Conservation (phyloP, 148 eudicot genomes). For the Rhododendron vialii region DNA sequence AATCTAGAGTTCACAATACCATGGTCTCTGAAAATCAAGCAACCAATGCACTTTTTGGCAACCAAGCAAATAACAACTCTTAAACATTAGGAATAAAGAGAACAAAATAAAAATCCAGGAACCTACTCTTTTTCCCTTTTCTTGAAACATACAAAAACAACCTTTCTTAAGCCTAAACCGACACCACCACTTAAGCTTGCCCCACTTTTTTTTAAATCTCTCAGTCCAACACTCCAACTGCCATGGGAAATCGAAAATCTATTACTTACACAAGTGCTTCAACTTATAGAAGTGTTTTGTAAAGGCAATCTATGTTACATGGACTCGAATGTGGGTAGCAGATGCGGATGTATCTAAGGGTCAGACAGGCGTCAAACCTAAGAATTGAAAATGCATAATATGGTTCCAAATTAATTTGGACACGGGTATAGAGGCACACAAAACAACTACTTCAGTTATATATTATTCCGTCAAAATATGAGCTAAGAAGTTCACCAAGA, state of each 20-base stretch:
- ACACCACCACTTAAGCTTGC: not conserved
- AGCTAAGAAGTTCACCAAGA: not conserved
- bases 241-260: not conserved
- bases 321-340: not conserved
- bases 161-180: not conserved
- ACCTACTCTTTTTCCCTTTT: not conserved
- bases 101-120: not conserved
- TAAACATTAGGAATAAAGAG: not conserved
- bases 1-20: not conserved
- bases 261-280: not conserved
- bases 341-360: not conserved
- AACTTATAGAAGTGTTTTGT: not conserved
- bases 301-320: not conserved
- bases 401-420: too few relatives aligned
- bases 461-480: not conserved
- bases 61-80: not conserved
- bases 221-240: not conserved
- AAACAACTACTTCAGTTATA: not conserved
- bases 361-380: not conserved
- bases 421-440: too few relatives aligned
- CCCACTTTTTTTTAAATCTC: not conserved
- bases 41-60: not conserved
- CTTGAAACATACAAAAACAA: not conserved
- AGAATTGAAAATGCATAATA: too few relatives aligned
- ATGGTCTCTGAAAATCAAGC: not conserved